A percentile compares a stretch with the other conserved stretches of the same genome.
Conservation (phyloP, 768 basidiomycete genomes). For the Mycena sanguinolenta region DNA sequence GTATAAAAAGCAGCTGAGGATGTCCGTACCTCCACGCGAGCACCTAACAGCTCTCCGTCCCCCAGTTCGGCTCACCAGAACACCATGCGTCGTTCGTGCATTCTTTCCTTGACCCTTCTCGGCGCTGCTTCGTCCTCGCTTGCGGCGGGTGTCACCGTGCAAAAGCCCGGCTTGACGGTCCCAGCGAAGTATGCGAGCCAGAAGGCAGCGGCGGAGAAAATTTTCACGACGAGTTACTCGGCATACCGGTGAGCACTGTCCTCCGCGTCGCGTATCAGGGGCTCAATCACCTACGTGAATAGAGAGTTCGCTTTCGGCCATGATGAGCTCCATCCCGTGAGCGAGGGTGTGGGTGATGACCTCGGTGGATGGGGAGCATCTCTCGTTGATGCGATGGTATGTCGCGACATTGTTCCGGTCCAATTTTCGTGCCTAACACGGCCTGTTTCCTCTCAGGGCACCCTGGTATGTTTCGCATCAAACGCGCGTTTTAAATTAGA, state of each 20-base stretch:
- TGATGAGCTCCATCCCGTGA: conserved; percentile 51
- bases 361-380: conserved; percentile 24
- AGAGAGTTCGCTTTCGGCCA: conserved; percentile 64
- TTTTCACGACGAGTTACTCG: conserved; percentile 58
- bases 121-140: too few species aligned
- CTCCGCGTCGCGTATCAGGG: neutral
- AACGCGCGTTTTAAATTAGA: neutral
- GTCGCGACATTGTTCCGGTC: conserved; percentile 22
- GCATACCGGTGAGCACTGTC: conserved; percentile 57
- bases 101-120: too few species aligned
- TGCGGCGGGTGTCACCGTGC: conserved; percentile 46
- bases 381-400: conserved; percentile 27
- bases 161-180: conserved; percentile 51
- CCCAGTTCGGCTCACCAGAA: too few species aligned
- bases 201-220: conserved; percentile 52
- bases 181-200: conserved; percentile 49
- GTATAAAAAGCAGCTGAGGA: too few species aligned
- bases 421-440: conserved; percentile 43
- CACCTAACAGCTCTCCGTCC: too few species aligned
- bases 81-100: too few species aligned
- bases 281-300: neutral
- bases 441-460: conserved; percentile 46
- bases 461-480: conserved; percentile 53
- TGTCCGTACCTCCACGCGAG: too few species aligned
- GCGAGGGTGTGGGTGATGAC: conserved; percentile 12